Base-by-base conservation (phyloP, 352 stramenopile genomes). In the Phytophthora pluvialis region DNA sequence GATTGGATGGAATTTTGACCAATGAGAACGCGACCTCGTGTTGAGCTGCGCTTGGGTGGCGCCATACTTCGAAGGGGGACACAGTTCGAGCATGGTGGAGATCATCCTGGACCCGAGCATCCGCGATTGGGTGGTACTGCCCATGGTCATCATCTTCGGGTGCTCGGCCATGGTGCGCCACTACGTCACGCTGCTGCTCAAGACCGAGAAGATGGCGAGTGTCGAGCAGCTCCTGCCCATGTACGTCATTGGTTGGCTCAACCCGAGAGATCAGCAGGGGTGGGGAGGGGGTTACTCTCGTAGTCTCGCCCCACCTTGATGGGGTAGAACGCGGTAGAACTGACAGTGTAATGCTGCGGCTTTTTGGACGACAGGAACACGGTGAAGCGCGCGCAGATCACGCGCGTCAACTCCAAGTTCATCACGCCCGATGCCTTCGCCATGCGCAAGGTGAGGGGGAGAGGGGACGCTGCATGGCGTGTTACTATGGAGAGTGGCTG, bases 61-160 rank as follows among this genome's bases (percentile, higher is more conserved):
- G 12, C 33, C 43, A 62, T 47, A 42, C 16, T 43, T 31, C n/a
- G 39, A 15, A 45, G 44, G 15, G 50, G 25, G 25, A 13, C 28
- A 21, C 36, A 40, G 42, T 4, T 28, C 12, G 32, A 54, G 29
- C n/a, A 93, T 93, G 84, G 84, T 91, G 72, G 84, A 93, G 80
- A 94, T 98, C 65, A 92, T 97, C 70, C 77, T 98, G 61, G 93
- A 98, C 78, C 88, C 92, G 75, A 93, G 86, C 66, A 98, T 98
- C 69, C 88, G 92, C 62, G 88, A 98, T 71, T 98, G 94, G 94
- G 97, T 99, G 36, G 94, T 99, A 58, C 85, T 99, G 51, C 97
- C 97, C 46, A 97, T 99, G 67, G 89, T 99, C 70, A 83, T 99
- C 35, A 98, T 99, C 73, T 93, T 95, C 64, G 88, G 85, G 29